phyloP scores from a whole-genome alignment of 2,329 filamentous ascomycete species.

The Ceratocystis albifundus region DNA sequence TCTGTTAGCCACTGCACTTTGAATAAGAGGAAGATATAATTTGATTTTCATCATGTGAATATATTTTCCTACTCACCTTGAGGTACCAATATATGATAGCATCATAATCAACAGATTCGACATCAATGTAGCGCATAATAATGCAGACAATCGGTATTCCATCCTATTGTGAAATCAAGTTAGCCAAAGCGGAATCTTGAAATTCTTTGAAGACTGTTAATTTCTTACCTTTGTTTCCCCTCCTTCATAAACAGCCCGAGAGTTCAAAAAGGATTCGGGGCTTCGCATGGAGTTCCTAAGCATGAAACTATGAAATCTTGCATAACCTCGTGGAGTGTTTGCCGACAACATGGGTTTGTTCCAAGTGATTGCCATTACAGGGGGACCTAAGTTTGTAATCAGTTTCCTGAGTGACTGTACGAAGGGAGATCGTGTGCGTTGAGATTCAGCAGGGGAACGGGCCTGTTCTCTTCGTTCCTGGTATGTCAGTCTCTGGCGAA shows the following conservation, averaged over 20 bases:
- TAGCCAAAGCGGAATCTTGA: neutral
- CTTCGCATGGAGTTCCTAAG: slow-evolving; percentile 55
- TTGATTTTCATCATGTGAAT: neutral
- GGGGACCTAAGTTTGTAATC: slow-evolving; percentile 55
- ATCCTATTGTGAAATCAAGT: slow-evolving; percentile 35
- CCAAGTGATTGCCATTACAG: slow-evolving; percentile 57
- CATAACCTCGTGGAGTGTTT: slow-evolving; percentile 53
- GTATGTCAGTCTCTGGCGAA: slow-evolving; percentile 51
- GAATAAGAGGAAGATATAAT: neutral
- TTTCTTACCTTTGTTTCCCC: slow-evolving; percentile 51
- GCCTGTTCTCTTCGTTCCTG: slow-evolving; percentile 48
- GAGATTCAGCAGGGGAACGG: slow-evolving; percentile 43
- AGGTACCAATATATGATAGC: slow-evolving; percentile 56
- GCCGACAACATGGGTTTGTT: slow-evolving; percentile 54
- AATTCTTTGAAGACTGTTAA: neutral
- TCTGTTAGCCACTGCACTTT: neutral
- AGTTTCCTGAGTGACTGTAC: slow-evolving; percentile 49
- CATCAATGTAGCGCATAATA: slow-evolving; percentile 55
- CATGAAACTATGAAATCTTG: slow-evolving; percentile 62
- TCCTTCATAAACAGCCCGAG: slow-evolving; percentile 57
- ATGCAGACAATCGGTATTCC: slow-evolving; percentile 57
- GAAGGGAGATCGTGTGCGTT: slow-evolving; percentile 43
- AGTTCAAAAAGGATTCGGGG: slow-evolving; percentile 52
- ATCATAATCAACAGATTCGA: slow-evolving; percentile 53
- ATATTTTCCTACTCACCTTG: slow-evolving; percentile 37